Percentiles rank a stretch among this genome's conserved stretches.
Conservation (phyloP, 257 asterid species). For the Fraxinus pennsylvanica region DNA sequence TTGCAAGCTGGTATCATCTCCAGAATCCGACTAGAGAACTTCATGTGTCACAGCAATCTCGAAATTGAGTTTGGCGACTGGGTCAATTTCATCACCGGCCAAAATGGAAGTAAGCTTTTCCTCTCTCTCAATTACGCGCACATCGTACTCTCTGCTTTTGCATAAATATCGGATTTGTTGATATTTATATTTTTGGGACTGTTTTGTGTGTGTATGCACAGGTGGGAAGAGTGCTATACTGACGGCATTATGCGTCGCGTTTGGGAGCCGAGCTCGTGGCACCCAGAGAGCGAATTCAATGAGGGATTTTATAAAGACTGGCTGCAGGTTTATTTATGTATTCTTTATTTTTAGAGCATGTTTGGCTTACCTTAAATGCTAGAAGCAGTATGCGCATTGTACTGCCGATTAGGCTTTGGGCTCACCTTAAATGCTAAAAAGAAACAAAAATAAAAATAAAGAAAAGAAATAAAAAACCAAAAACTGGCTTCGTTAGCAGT, state of each 20-base stretch:
- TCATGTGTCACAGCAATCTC: slow-evolving; percentile 89
- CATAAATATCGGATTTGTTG: background rate
- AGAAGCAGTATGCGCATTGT: background rate
- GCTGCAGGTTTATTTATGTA: slow-evolving; percentile 67
- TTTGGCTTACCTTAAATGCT: background rate
- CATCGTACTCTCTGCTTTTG: background rate
- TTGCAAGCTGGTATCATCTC: slow-evolving; percentile 73
- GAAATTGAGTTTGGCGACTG: slow-evolving; percentile 76
- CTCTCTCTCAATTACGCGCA: slow-evolving; percentile 8
- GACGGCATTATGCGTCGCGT: slow-evolving; percentile 88
- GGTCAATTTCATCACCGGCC: slow-evolving; percentile 93
- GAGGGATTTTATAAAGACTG: slow-evolving; percentile 86
- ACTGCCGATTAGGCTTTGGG: background rate
- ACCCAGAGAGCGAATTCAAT: slow-evolving; percentile 81
- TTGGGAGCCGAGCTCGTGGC: slow-evolving; percentile 92
- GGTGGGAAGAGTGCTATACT: slow-evolving; percentile 97
- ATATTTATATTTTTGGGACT: background rate
- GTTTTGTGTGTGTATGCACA: slow-evolving; percentile 16
- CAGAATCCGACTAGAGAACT: slow-evolving; percentile 72
- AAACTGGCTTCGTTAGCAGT: background rate
- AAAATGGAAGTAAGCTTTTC: slow-evolving; percentile 76
- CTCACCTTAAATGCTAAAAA: background rate
- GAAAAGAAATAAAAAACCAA: no score
- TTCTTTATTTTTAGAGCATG: background rate
- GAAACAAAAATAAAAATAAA: no score